phyloP scores from a whole-genome alignment of 306 rosid genomes.

The cucumber (Cucumis sativus) region DNA sequence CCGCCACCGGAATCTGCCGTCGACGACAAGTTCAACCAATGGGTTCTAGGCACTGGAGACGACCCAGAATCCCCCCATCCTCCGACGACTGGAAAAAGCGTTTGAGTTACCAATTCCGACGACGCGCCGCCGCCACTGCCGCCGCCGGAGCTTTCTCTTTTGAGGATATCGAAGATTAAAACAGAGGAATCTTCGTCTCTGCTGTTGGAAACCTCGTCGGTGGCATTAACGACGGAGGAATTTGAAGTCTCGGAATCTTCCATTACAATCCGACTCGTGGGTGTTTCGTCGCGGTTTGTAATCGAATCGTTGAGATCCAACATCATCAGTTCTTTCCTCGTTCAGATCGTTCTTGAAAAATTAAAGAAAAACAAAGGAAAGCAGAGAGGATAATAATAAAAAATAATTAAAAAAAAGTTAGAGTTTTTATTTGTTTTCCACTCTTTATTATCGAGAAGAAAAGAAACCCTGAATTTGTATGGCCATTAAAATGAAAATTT shows the following conservation, averaged over 20 bases:
- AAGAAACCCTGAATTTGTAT: not conserved
- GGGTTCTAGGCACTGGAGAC: slow-evolving; percentile 19
- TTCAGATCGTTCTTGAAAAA: not conserved
- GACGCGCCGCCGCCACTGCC: not conserved
- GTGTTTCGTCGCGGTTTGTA: slow-evolving; percentile 11
- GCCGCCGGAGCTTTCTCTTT: not conserved
- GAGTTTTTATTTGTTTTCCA: not conserved
- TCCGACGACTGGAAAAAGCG: slow-evolving; percentile 24
- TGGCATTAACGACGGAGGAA: slow-evolving; percentile 33
- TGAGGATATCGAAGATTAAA: slow-evolving; percentile 33
- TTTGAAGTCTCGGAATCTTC: slow-evolving; percentile 30
- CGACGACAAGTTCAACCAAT: slow-evolving; percentile 36
- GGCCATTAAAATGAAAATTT: not conserved
- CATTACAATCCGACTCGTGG: not conserved
- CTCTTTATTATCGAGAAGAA: not conserved
- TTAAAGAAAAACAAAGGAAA: not conserved
- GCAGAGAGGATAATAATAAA: not conserved
- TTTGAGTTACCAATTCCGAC: slow-evolving; percentile 11
- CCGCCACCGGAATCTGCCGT: slow-evolving; percentile 20
- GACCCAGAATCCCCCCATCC: slow-evolving; percentile 14
- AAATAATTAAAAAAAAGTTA: not conserved
- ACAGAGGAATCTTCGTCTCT: slow-evolving; percentile 22
- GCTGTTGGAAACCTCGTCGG: slow-evolving; percentile 20
- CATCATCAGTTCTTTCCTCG: slow-evolving; percentile 1
- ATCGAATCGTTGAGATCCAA: slow-evolving; percentile 33